Evolutionary conservation across 129 eudicot species (phyloP).

Genomic region (Centrapalus pauciflorus): DNA sequence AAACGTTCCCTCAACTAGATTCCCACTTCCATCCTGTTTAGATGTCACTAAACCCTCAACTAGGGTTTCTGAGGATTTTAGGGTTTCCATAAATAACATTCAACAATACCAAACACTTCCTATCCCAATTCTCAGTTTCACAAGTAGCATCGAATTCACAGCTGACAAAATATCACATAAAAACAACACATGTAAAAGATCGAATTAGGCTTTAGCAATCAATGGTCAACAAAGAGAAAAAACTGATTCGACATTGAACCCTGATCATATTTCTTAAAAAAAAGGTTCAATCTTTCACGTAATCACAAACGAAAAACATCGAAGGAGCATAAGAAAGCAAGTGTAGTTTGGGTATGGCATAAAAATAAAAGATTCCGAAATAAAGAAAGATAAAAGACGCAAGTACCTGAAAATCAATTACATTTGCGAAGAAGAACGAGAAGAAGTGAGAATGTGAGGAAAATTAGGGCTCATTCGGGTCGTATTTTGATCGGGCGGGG

Average conservation of each 20-base stretch:
- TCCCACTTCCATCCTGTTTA: slow-evolving; percentile 11
- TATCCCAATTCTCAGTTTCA: slow-evolving; percentile 26
- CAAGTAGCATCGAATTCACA: slow-evolving; percentile 23
- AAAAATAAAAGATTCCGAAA: not conserved
- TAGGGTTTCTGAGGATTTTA: slow-evolving; percentile 36
- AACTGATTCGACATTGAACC: not conserved
- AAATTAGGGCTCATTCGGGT: slow-evolving; percentile 22
- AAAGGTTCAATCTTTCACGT: slow-evolving; percentile 18
- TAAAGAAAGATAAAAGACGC: not conserved
- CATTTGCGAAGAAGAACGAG: slow-evolving; percentile 10
- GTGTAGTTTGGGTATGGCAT: not conserved
- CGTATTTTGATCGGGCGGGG: slow-evolving; percentile 6
- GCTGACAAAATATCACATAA: slow-evolving; percentile 23
- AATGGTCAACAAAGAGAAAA: not conserved
- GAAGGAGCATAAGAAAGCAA: not conserved
- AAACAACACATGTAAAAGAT: not conserved
- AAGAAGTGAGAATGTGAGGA: not conserved
- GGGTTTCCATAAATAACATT: slow-evolving; percentile 49
- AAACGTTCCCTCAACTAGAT: slow-evolving; percentile 15
- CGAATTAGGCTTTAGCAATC: not conserved
- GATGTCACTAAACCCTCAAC: slow-evolving; percentile 38
- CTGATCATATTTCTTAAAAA: not conserved
- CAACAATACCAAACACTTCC: slow-evolving; percentile 32
- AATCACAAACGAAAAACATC: slow-evolving; percentile 2
- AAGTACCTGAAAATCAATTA: slow-evolving; percentile 16